Evolutionary conservation across 495 filamentous ascomycete genomes (phyloP).

Genomic region (Neurospora sp.): DNA sequence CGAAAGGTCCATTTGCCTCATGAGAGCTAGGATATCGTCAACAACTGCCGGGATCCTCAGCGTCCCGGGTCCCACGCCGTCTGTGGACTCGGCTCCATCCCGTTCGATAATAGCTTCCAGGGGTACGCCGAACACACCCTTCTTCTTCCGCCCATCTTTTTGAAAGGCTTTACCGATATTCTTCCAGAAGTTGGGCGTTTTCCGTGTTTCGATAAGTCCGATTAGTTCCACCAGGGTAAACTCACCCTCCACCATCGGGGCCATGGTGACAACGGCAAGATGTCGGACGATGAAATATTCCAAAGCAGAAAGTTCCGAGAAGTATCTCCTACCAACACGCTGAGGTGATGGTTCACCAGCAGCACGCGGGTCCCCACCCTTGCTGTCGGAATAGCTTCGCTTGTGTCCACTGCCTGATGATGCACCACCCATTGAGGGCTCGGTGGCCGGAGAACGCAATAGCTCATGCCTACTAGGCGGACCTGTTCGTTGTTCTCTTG

Average conservation of each 20-base stretch:
- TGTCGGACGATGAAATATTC: constrained; percentile 97
- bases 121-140: constrained; percentile 83
- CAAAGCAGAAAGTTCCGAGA: constrained; percentile 88
- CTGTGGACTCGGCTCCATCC: constrained; percentile 89
- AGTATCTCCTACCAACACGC: constrained; percentile 64
- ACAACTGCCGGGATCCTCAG: constrained; percentile 81
- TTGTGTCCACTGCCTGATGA: constrained; percentile 56
- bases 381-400: constrained; percentile 61
- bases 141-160: constrained; percentile 75
- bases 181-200: constrained; percentile 84
- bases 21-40: constrained; percentile 83
- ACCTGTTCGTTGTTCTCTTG: constrained; percentile 80
- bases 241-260: constrained; percentile 78
- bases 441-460: constrained; percentile 50
- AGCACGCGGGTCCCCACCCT: constrained; percentile 39
- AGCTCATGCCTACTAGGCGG: constrained; percentile 67
- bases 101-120: constrained; percentile 81
- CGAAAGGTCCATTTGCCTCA: constrained; percentile 98
- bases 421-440: constrained; percentile 45
- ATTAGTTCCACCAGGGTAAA: constrained; percentile 94
- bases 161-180: constrained; percentile 97
- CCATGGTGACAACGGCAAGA: constrained; percentile 90
- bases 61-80: constrained; percentile 86
- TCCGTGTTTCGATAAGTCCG: constrained; percentile 83
- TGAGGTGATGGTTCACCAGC: constrained; percentile 39